These are phyloP conservation scores for Xylaria hypoxylon DNA, from an alignment of 2,329 filamentous ascomycete genomes.

Conservation along the genomic window DNA sequence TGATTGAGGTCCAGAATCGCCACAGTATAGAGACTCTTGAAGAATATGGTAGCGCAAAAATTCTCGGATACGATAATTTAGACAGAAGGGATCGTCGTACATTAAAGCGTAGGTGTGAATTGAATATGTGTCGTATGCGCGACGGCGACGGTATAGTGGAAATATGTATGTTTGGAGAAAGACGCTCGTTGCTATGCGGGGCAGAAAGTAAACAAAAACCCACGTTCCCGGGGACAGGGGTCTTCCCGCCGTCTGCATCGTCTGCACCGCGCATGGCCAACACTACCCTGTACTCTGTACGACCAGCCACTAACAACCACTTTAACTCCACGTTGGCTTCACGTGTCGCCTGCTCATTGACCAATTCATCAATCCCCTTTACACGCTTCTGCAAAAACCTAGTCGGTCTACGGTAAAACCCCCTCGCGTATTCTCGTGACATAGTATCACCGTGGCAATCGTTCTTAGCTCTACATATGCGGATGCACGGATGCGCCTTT, in stretches of 20 bases:
- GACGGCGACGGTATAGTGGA: conserved; percentile 2
- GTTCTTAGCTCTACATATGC: conserved; percentile 5
- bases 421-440: conserved; percentile 9
- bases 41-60: background rate
- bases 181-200: conserved; percentile 46
- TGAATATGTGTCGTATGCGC: background rate
- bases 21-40: too few relatives aligned
- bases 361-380: conserved; percentile 16
- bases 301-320: conserved; percentile 1
- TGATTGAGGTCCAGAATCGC: too few relatives aligned
- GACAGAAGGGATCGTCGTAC: background rate
- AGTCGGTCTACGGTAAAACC: conserved; percentile 2
- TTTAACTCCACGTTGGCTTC: conserved; percentile 28
- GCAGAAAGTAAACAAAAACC: conserved; percentile 49
- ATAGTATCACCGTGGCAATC: conserved; percentile 36
- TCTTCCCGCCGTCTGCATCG: conserved; percentile 18
- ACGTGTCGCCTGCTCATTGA: conserved; percentile 40
- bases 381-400: background rate
- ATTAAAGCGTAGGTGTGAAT: background rate
- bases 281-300: conserved; percentile 7
- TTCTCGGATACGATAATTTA: background rate
- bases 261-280: conserved; percentile 12
- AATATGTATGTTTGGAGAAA: conserved; percentile 24
- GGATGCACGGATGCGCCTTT: too few relatives aligned
- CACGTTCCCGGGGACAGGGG: conserved; percentile 21